phyloP scores from a whole-genome alignment of 2,329 filamentous ascomycete genomes.

The Elsinoe fawcettii region DNA sequence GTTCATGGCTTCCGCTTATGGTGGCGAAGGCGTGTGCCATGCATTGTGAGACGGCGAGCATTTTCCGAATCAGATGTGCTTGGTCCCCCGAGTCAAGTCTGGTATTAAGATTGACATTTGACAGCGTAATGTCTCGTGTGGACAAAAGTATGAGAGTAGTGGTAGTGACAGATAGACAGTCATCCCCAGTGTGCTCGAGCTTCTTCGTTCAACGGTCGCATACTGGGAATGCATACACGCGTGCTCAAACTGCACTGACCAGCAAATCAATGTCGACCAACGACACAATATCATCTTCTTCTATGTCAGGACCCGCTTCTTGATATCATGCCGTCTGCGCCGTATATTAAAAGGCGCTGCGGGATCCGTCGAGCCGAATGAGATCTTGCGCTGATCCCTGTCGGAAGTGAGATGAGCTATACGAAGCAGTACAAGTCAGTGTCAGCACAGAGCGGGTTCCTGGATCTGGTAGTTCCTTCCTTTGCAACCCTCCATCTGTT shows the following conservation, averaged over 20 bases:
- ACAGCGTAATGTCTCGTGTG: neutral
- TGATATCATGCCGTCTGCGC: slow-evolving; percentile 5
- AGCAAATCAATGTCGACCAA: slow-evolving; percentile 1
- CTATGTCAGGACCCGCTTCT: neutral
- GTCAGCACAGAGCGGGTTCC: neutral
- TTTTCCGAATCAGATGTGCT: neutral
- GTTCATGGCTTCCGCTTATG: neutral
- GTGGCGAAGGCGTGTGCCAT: neutral
- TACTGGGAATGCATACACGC: neutral
- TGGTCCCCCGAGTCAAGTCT: neutral
- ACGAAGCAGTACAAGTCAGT: neutral
- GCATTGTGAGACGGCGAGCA: neutral
- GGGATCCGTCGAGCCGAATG: neutral
- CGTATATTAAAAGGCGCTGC: neutral
- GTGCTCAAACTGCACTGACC: neutral
- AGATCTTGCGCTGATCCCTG: slow-evolving; percentile 7
- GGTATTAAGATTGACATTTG: neutral
- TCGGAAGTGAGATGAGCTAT: neutral
- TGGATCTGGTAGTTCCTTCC: neutral
- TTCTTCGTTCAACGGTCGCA: neutral
- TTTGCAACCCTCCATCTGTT: too few relatives aligned
- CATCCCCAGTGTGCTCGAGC: neutral
- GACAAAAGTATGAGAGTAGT: neutral
- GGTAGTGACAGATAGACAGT: neutral
- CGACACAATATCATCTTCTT: neutral